Percentiles rank a stretch among this genome's conserved stretches.
Evolutionary conservation across 208 protist genomes (phyloP).

Genomic region (Trypanosoma platydactyli): DNA sequence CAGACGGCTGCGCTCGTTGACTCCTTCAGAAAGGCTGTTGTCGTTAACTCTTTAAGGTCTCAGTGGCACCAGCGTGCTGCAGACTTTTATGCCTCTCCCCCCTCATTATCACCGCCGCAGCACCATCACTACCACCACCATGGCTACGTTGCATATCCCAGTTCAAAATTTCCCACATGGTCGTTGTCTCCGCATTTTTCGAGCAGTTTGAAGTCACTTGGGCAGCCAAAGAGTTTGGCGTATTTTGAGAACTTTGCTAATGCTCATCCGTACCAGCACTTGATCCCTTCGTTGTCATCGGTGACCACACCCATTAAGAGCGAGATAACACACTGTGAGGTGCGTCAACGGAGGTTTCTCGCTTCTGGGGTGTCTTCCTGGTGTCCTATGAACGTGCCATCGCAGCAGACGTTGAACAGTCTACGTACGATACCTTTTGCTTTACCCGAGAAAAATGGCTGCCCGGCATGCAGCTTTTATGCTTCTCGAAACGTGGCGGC

Average conservation of each 20-base stretch:
- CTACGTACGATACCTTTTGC: not conserved
- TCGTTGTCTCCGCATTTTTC: too few relatives aligned
- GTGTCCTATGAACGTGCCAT: not conserved
- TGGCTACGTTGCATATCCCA: too few relatives aligned
- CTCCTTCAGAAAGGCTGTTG: not conserved
- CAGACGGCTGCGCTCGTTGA: slow-evolving; percentile 2
- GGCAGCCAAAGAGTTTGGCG: too few relatives aligned
- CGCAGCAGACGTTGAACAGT: not conserved
- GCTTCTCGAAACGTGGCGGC: not conserved
- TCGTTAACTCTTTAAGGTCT: too few relatives aligned
- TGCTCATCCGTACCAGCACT: not conserved
- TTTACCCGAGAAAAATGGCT: not conserved
- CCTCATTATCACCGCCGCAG: too few relatives aligned
- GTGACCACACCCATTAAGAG: not conserved
- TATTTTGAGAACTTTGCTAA: too few relatives aligned
- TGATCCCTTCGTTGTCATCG: not conserved
- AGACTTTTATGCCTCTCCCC: too few relatives aligned
- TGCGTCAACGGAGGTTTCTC: not conserved
- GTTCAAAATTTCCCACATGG: too few relatives aligned
- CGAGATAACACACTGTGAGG: not conserved
- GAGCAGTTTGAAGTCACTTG: too few relatives aligned
- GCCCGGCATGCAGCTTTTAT: not conserved
- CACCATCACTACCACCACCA: too few relatives aligned
- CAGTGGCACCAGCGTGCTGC: too few relatives aligned
- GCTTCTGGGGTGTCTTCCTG: not conserved